phyloP scores from a whole-genome alignment of 176 grass and related monocot species.

The Elymus sibiricus region DNA sequence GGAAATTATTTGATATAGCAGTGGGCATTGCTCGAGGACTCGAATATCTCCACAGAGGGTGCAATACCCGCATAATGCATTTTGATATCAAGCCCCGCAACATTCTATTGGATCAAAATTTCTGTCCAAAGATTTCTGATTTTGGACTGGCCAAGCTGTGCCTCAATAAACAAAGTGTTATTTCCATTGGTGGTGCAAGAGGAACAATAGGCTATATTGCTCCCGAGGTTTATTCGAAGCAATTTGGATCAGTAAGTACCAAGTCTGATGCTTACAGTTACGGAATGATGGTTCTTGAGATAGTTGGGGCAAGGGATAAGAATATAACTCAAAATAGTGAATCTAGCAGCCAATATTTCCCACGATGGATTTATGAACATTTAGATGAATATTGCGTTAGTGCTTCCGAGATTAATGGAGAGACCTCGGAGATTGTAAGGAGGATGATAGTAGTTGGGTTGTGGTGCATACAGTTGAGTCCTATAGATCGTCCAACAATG shows the following conservation, averaged over 20 bases:
- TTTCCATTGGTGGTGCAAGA: slow-evolving; percentile 26
- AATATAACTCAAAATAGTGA: background rate
- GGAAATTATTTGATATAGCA: slow-evolving; percentile 33
- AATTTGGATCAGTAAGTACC: slow-evolving; percentile 25
- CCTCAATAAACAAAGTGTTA: slow-evolving; percentile 2
- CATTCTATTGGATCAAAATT: slow-evolving; percentile 9
- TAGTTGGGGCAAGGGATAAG: slow-evolving; percentile 35
- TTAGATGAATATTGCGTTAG: slow-evolving; percentile 7
- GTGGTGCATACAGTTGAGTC: slow-evolving; percentile 46
- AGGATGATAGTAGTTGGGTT: slow-evolving; percentile 48
- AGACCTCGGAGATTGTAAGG: slow-evolving; percentile 27
- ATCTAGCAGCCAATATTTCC: slow-evolving; percentile 30
- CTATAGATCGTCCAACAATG: slow-evolving; percentile 39
- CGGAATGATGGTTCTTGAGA: slow-evolving; percentile 51
- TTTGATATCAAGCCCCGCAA: slow-evolving; percentile 37
- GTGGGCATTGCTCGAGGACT: slow-evolving; percentile 34
- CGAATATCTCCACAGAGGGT: slow-evolving; percentile 36
- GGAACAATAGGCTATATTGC: slow-evolving; percentile 37
- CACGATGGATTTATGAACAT: slow-evolving; percentile 37
- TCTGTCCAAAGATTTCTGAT: slow-evolving; percentile 21
- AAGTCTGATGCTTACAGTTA: slow-evolving; percentile 45
- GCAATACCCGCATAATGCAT: slow-evolving; percentile 32
- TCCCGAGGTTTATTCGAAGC: slow-evolving; percentile 27
- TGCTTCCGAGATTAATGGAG: slow-evolving; percentile 6
- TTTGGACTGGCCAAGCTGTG: slow-evolving; percentile 25